phyloP scores from a whole-genome alignment of 345 rosid genomes.

The Raphanus sativus region DNA sequence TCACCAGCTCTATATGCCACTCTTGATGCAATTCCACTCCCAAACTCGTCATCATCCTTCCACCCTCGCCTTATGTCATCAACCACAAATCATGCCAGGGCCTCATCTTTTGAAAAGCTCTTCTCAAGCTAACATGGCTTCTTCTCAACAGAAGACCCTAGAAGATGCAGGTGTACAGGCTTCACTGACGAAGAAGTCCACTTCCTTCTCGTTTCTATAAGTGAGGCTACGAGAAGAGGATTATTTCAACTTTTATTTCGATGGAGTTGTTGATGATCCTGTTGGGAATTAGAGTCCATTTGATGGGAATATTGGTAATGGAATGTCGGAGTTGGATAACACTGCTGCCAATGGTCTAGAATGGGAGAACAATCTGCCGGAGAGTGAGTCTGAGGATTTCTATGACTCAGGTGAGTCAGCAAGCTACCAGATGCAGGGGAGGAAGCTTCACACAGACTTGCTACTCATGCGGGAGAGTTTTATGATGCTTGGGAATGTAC shows the following conservation, averaged over 20 bases:
- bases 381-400: slow-evolving; percentile 55
- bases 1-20: slow-evolving; percentile 76
- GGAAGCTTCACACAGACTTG: slow-evolving; percentile 44
- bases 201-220: slow-evolving; percentile 43
- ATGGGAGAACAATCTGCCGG: slow-evolving; percentile 26
- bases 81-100: slow-evolving; percentile 72
- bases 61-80: slow-evolving; percentile 75
- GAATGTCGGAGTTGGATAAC: slow-evolving; percentile 28
- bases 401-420: slow-evolving; percentile 64
- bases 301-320: slow-evolving; percentile 28
- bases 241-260: slow-evolving; percentile 27
- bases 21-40: slow-evolving; percentile 65
- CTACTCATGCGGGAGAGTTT: slow-evolving; percentile 61
- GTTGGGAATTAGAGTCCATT: neutral
- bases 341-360: slow-evolving; percentile 30
- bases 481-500: slow-evolving; percentile 89
- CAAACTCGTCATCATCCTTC: slow-evolving; percentile 75
- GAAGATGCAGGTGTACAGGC: slow-evolving; percentile 37
- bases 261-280: slow-evolving; percentile 34
- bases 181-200: slow-evolving; percentile 35
- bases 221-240: slow-evolving; percentile 35
- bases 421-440: slow-evolving; percentile 54
- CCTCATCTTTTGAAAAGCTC: slow-evolving; percentile 67
- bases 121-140: slow-evolving; percentile 53
- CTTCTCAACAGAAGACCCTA: slow-evolving; percentile 31